Percentiles rank a stretch among this genome's conserved stretches.
Conservation (phyloP, 768 basidiomycete genomes). For the Lentinula detonsa region DNA sequence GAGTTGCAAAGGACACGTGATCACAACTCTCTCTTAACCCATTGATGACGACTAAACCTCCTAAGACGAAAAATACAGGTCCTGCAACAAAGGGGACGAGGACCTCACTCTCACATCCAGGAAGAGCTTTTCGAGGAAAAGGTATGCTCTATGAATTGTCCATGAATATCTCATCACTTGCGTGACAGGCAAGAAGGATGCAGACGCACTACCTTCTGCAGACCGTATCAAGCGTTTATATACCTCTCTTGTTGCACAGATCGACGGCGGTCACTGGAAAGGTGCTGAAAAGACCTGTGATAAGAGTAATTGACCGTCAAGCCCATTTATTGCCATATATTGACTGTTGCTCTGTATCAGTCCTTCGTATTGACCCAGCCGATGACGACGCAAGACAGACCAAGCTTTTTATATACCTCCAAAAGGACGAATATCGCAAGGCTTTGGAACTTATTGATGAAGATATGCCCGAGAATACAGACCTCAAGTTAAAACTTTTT, state of each 20-base stretch:
- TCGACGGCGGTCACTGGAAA: slow-evolving; percentile 81
- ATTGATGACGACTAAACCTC: background rate
- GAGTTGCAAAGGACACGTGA: background rate
- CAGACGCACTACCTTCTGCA: slow-evolving; percentile 5
- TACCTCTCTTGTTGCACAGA: slow-evolving; percentile 77
- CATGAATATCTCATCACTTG: background rate
- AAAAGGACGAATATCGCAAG: slow-evolving; percentile 73
- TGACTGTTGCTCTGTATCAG: slow-evolving; percentile 30
- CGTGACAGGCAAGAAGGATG: background rate
- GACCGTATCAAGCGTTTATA: slow-evolving; percentile 56
- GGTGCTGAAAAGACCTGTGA: slow-evolving; percentile 91
- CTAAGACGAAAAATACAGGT: background rate
- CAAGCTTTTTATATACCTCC: slow-evolving; percentile 82
- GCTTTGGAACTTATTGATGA: slow-evolving; percentile 58
- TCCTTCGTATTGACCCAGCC: slow-evolving; percentile 59
- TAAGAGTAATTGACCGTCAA: slow-evolving; percentile 56
- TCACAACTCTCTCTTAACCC: background rate
- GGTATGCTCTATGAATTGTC: background rate
- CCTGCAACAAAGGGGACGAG: background rate
- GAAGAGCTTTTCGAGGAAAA: slow-evolving; percentile 2
- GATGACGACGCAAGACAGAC: slow-evolving; percentile 75
- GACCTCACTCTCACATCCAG: background rate
- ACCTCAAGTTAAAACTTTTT: slow-evolving; percentile 31
- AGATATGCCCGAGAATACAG: background rate
- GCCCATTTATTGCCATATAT: slow-evolving; percentile 9